Base-by-base conservation (phyloP, 164 flowering plant species). In the Malania oleifera region DNA sequence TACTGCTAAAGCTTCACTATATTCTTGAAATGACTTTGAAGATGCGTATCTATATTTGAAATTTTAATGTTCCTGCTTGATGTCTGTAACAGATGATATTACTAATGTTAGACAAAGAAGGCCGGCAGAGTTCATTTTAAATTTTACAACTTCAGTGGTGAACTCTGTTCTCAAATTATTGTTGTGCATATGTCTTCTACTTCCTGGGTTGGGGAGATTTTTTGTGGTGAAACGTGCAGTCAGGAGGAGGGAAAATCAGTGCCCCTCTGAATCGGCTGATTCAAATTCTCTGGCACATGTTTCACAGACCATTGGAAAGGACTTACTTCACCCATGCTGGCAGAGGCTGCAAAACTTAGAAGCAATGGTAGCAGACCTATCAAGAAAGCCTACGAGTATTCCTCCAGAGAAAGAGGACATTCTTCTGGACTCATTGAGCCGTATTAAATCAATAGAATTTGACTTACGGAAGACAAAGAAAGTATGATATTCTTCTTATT, bases 341-440 rank as follows among this genome's bases (percentile, higher is more conserved):
- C 70, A 80, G 75, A 83, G 87, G 73, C 73, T 91, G 67, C 88
- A 86, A 69, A 70, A 78, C 31, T 68, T 91, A 53, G 98, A 91
- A 69, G 56, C 67, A 34, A 14, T 75, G 63, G 88, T 91, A 11
- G 67, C 75, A 39, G 91, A 86, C 23, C 75, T 88, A 46, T 23
- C 65, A 20, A 79, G 72, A 29, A 91, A 81, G 53, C 95, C 95
- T 19, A 64, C 77, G n/a, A 73, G 55, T 53, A 80, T 91, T 57
- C 98, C 98, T 67, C 84, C 71, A 51, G 98, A 91, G 67, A 88
- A 91, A 70, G 98, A 91, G 2, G 76, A 57, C 57, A 80, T 86
- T 54, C 83, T 91, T 57, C 73, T 67, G n/a, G 98, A 91, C 29
- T 91, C 96, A 7, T 11, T 91, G 77, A 79, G 61, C 54, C 93